Evolutionary conservation across 2,329 filamentous ascomycete species (phyloP).

Genomic region (Cylindrodendrum hubeiense): DNA sequence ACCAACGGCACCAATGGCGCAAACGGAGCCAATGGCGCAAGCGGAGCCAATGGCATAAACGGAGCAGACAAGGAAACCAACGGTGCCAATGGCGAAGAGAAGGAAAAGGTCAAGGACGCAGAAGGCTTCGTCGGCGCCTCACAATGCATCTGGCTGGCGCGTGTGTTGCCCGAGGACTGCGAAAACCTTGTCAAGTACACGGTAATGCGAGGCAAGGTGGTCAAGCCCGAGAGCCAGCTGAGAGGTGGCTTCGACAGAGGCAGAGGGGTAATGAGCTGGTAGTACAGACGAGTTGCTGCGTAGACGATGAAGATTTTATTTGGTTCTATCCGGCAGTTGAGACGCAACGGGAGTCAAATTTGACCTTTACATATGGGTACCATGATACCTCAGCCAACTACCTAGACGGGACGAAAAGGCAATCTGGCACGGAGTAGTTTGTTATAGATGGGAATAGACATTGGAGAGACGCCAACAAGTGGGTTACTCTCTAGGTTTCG

Average conservation of each 20-base stretch:
- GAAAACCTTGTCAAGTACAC: constrained; percentile 93
- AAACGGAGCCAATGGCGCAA: constrained; percentile 32
- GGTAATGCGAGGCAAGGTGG: constrained; percentile 90
- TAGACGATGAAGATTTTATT: constrained; percentile 5
- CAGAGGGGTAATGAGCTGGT: constrained; percentile 91
- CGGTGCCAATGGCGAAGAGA: constrained; percentile 44
- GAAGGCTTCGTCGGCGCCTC: constrained; percentile 69
- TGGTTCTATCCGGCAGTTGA: background rate
- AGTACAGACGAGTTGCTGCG: constrained; percentile 1
- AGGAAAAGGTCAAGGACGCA: constrained; percentile 42
- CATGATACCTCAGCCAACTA: constrained; percentile 10
- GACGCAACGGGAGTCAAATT: background rate
- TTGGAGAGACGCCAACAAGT: background rate
- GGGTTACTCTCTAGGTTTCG: background rate
- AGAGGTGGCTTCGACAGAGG: constrained; percentile 90
- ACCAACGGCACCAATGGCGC: constrained; percentile 18
- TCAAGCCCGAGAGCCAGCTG: constrained; percentile 89
- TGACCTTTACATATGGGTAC: background rate
- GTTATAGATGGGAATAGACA: constrained; percentile 13
- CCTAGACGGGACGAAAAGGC: constrained; percentile 1
- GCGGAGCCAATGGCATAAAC: constrained; percentile 43
- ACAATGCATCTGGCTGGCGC: constrained; percentile 93
- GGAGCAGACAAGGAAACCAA: constrained; percentile 42
- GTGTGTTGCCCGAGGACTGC: constrained; percentile 88
- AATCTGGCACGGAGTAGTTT: background rate